Percentiles rank a stretch among this genome's conserved stretches.
phyloP scores from a whole-genome alignment of 306 rosid genomes.

The Vicia villosa region DNA sequence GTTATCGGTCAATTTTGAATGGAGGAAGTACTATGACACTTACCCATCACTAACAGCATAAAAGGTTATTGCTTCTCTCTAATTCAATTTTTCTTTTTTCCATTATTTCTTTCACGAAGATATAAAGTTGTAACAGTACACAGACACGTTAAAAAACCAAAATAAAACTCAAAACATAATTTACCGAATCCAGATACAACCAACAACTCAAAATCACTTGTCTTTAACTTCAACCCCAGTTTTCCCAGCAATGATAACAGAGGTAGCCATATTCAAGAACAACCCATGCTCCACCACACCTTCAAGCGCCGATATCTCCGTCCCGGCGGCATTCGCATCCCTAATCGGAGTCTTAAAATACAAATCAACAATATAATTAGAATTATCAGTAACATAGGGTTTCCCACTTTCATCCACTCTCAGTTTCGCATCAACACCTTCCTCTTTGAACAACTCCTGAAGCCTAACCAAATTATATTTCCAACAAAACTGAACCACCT shows the following conservation, averaged over 20 bases:
- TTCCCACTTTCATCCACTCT: slow-evolving; percentile 57
- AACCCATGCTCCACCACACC: slow-evolving; percentile 89
- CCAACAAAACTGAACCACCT: slow-evolving; percentile 92
- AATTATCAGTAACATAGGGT: slow-evolving; percentile 78
- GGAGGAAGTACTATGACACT: no score
- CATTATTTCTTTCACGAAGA: no score
- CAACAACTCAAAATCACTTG: slow-evolving; percentile 43
- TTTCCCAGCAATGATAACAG: slow-evolving; percentile 68
- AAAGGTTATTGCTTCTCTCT: no score
- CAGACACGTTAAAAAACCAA: background rate
- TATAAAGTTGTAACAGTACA: background rate
- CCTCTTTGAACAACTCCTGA: slow-evolving; percentile 63
- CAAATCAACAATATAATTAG: slow-evolving; percentile 78
- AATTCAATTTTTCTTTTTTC: no score
- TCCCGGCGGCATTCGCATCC: slow-evolving; percentile 63
- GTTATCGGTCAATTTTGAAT: no score
- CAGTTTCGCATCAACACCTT: slow-evolving; percentile 70
- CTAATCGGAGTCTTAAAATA: slow-evolving; percentile 60
- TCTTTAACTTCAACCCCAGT: slow-evolving; percentile 57
- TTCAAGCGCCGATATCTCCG: slow-evolving; percentile 67
- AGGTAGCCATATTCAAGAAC: slow-evolving; percentile 79
- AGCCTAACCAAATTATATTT: slow-evolving; percentile 64
- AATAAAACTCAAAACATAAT: background rate
- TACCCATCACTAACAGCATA: no score
- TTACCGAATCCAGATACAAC: background rate